A percentile compares a stretch with the other conserved stretches of the same genome.
phyloP scores from a whole-genome alignment of 148 eudicot species.

The Rheum nobile region DNA sequence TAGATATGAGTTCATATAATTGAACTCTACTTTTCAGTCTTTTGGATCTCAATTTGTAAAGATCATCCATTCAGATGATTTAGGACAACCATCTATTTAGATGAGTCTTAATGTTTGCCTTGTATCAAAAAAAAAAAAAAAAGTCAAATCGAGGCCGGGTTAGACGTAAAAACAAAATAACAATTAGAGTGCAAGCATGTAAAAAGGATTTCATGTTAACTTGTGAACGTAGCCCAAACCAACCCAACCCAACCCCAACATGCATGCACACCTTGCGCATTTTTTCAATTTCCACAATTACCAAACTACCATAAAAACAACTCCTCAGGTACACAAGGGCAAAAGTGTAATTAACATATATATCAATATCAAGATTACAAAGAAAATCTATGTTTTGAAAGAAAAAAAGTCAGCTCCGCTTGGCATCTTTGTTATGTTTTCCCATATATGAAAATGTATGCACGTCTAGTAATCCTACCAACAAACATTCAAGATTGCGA shows the following conservation, averaged over 20 bases:
- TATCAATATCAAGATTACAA: neutral
- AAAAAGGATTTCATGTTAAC: neutral
- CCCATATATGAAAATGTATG: neutral
- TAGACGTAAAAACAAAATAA: neutral
- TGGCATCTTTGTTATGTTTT: neutral
- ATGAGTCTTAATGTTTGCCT: no score
- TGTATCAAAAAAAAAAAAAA: neutral
- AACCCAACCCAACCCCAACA: neutral
- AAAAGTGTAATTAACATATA: neutral
- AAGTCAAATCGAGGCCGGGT: neutral
- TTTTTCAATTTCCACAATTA: neutral
- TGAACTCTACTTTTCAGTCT: no score
- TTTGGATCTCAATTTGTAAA: no score
- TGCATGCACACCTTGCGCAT: neutral
- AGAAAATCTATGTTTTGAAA: neutral
- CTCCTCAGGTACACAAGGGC: neutral
- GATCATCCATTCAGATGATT: no score
- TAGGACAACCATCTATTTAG: no score
- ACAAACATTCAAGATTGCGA: neutral
- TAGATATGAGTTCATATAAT: no score
- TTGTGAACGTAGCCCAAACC: neutral
- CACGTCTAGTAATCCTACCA: constrained; percentile 1
- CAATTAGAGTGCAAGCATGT: neutral
- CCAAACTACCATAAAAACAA: neutral
- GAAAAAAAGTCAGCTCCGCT: neutral